These are phyloP conservation scores for Mycoemilia scoparia DNA, from an alignment of 192 early-diverging fungal species.

Conservation along the genomic window DNA sequence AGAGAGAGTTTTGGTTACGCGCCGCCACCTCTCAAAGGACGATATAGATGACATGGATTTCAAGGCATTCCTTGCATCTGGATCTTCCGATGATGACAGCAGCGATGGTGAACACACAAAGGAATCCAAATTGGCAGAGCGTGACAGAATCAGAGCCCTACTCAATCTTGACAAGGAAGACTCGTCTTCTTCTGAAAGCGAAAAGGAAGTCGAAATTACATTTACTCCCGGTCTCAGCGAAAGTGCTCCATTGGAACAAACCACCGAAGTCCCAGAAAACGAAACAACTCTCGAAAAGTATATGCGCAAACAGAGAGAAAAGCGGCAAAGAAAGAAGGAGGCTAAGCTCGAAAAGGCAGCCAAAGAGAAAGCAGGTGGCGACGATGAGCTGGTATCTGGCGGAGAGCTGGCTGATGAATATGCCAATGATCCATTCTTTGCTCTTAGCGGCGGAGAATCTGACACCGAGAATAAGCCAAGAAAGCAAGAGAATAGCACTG, in stretches of 20 bases:
- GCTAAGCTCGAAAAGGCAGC: constrained; percentile 7
- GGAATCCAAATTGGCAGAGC: constrained; percentile 24
- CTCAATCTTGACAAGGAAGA: constrained; percentile 8
- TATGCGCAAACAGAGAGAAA: constrained; percentile 67
- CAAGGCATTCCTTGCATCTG: constrained; percentile 65
- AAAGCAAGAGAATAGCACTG: constrained; percentile 10
- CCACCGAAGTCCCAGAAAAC: constrained; percentile 38
- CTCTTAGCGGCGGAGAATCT: constrained; percentile 23
- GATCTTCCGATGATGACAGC: constrained; percentile 41
- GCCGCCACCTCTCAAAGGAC: constrained; percentile 69
- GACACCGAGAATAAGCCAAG: constrained; percentile 16
- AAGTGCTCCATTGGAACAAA: constrained; percentile 32
- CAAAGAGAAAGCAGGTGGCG: constrained; percentile 7
- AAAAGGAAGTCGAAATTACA: constrained; percentile 80
- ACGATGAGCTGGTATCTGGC: constrained; percentile 35
- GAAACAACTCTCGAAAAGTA: constrained; percentile 77
- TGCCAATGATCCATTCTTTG: constrained; percentile 36
- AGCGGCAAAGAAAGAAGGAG: constrained; percentile 41
- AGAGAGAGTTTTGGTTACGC: constrained; percentile 56
- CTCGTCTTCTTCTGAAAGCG: constrained; percentile 14
- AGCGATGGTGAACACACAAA: constrained; percentile 23
- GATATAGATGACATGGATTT: constrained; percentile 87
- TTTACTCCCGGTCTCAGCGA: constrained; percentile 84
- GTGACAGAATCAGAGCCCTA: too few species aligned
- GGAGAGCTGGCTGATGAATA: constrained; percentile 31